Conservation (phyloP, 108 stramenopile genomes). For the Nannochloropsis oceanica region DNA sequence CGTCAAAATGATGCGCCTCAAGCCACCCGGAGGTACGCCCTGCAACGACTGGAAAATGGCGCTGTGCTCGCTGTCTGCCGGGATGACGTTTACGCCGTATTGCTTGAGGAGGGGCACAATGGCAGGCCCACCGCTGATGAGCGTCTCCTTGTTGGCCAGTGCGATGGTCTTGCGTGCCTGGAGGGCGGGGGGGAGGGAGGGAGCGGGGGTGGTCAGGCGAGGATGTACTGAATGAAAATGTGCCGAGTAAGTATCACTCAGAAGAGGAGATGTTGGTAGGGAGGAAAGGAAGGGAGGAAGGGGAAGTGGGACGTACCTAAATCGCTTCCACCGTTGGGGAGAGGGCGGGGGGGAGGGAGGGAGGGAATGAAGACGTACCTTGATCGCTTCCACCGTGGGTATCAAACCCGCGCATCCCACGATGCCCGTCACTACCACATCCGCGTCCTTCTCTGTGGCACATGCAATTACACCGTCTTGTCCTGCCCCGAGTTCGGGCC, state of each 20-base stretch:
- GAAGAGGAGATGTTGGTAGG: neutral
- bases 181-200: neutral
- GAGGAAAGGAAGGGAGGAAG: neutral
- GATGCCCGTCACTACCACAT: conserved; percentile 85
- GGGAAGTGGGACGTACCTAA: conserved; percentile 24
- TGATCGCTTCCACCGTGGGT: conserved; percentile 80
- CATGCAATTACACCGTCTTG: conserved; percentile 63
- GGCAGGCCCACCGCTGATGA: conserved; percentile 88
- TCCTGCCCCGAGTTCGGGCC: conserved; percentile 60
- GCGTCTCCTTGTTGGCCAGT: conserved; percentile 89
- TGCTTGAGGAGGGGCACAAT: conserved; percentile 80
- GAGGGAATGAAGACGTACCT: conserved; percentile 13
- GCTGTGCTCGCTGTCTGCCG: conserved; percentile 81
- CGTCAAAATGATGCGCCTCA: conserved; percentile 76
- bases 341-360: neutral
- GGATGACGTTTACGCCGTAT: conserved; percentile 85
- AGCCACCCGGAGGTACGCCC: conserved; percentile 72
- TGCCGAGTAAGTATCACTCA: too few relatives aligned
- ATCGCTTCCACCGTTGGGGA: conserved; percentile 84
- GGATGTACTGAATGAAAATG: neutral
- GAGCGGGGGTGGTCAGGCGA: neutral
- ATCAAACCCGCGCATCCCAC: conserved; percentile 85
- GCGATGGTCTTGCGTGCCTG: conserved; percentile 73
- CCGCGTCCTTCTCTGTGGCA: conserved; percentile 54
- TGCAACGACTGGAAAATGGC: conserved; percentile 94